phyloP scores from a whole-genome alignment of 805 yeast genomes.

The Danielia oregonensis region DNA sequence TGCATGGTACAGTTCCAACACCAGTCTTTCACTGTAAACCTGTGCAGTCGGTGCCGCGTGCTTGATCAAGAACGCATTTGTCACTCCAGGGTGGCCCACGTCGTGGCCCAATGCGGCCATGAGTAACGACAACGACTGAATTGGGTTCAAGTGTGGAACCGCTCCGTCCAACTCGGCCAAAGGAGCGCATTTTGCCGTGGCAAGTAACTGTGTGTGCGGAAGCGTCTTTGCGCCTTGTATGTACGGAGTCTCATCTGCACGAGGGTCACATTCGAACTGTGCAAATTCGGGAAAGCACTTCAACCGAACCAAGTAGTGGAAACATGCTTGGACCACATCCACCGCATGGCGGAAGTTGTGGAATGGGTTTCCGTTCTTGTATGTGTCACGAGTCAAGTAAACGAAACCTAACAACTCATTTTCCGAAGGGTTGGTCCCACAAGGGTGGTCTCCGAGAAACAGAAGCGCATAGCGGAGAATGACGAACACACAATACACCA shows the following conservation, averaged over 20 bases:
- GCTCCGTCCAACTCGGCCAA: not conserved
- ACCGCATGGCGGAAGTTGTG: conserved; percentile 95
- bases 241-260: conserved; percentile 23
- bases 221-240: conserved; percentile 6
- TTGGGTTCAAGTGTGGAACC: conserved; percentile 28
- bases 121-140: conserved; percentile 57
- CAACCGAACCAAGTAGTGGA: conserved; percentile 52
- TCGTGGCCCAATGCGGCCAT: conserved; percentile 93
- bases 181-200: not conserved
- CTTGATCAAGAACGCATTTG: conserved; percentile 64
- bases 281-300: conserved; percentile 35
- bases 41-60: conserved; percentile 60
- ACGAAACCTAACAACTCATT: conserved; percentile 57
- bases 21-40: conserved; percentile 60
- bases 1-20: conserved; percentile 80
- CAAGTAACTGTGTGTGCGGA: not conserved
- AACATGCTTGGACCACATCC: conserved; percentile 90
- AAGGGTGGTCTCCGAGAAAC: conserved; percentile 8
- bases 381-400: conserved; percentile 69
- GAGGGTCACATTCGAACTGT: conserved; percentile 32
- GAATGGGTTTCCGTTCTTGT: conserved; percentile 82
- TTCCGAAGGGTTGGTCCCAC: conserved; percentile 12
- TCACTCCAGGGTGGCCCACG: conserved; percentile 95
- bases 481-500: conserved; percentile 53
- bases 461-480: conserved; percentile 47